These are phyloP conservation scores for Mycena amicta DNA, from an alignment of 768 basidiomycete species.

Conservation along the genomic window DNA sequence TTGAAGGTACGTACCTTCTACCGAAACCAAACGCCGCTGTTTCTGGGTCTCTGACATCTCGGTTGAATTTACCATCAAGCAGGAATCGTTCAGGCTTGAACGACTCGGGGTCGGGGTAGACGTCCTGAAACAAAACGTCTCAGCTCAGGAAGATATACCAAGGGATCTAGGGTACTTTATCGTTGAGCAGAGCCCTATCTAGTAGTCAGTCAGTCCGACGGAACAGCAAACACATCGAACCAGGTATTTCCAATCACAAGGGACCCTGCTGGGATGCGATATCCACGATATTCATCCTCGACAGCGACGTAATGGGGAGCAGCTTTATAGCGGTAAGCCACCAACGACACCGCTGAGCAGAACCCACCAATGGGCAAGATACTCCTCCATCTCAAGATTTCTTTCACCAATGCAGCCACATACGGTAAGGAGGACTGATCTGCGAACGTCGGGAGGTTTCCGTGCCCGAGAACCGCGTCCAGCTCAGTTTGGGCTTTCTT, in stretches of 20 bases:
- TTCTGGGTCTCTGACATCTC: constrained; percentile 12
- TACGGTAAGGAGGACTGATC: constrained; percentile 37
- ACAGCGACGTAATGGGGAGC: constrained; percentile 32
- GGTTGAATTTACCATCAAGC: constrained; percentile 25
- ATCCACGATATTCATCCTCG: constrained; percentile 39
- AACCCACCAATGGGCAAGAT: constrained; percentile 36
- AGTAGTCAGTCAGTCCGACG: background rate
- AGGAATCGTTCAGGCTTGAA: constrained; percentile 44
- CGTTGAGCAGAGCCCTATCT: constrained; percentile 19
- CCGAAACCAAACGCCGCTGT: constrained; percentile 27
- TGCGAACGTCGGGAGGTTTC: constrained; percentile 35
- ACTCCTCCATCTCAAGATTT: constrained; percentile 37
- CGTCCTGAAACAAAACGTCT: background rate
- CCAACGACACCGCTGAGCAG: background rate
- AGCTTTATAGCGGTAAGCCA: constrained; percentile 2
- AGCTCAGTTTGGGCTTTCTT: constrained; percentile 39
- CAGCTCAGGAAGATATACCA: background rate
- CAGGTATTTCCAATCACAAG: constrained; percentile 29
- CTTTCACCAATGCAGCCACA: constrained; percentile 37
- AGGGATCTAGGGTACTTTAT: constrained; percentile 3
- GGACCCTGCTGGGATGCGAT: constrained; percentile 35
- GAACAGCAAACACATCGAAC: constrained; percentile 4
- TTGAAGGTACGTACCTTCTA: too few relatives aligned
- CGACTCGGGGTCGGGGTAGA: constrained; percentile 37
- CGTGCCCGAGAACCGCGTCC: constrained; percentile 35